phyloP scores from a whole-genome alignment of 345 rosid species.

The Euclidium syriacum region DNA sequence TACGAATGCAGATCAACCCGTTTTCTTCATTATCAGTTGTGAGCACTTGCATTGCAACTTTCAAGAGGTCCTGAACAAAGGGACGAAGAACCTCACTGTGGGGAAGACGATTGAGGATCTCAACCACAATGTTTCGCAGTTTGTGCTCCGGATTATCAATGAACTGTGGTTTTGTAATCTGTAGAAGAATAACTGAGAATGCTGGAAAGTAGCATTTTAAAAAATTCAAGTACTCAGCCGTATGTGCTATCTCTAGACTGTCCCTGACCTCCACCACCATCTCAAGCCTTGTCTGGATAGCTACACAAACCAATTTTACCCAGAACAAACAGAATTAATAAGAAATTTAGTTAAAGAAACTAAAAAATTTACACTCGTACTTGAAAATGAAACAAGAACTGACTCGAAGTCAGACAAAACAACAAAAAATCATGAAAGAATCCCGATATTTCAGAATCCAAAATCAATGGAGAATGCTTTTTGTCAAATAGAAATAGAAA shows the following conservation, averaged over 20 bases:
- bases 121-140: constrained; percentile 80
- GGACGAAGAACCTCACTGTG: constrained; percentile 99
- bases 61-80: constrained; percentile 92
- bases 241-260: constrained; percentile 96
- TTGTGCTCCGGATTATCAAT: constrained; percentile 88
- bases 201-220: constrained; percentile 92
- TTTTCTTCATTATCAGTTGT: constrained; percentile 95
- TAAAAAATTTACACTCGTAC: not conserved
- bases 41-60: constrained; percentile 96
- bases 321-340: not conserved
- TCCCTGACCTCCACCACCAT: constrained; percentile 97
- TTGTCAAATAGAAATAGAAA: not conserved
- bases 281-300: constrained; percentile 67
- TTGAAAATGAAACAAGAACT: not conserved
- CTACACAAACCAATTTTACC: constrained; percentile 36
- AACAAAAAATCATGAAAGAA: not conserved
- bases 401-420: not conserved
- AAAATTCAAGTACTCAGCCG: constrained; percentile 93
- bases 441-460: not conserved
- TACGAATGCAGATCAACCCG: constrained; percentile 88
- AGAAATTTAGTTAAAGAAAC: not conserved
- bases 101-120: constrained; percentile 91
- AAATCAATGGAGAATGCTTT: not conserved
- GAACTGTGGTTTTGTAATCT: constrained; percentile 79
- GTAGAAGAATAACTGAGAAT: constrained; percentile 67